Base-by-base conservation (phyloP, 1,139 yeast genomes). In the Lodderomyces beijingensis region DNA sequence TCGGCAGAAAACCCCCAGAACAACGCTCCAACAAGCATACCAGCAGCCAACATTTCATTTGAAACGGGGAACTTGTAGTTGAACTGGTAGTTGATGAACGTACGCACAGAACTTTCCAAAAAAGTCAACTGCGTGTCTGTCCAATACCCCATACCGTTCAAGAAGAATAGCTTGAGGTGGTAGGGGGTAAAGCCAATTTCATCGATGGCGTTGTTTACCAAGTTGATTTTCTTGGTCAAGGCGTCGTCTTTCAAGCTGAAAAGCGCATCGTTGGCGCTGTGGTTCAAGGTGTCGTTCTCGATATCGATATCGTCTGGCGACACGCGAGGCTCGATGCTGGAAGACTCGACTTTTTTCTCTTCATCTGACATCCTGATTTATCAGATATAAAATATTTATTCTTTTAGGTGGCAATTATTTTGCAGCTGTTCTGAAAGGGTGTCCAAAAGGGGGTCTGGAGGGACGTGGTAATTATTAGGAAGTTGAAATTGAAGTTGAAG, bases 141-240 rank as follows among this genome's bases (percentile, higher is more conserved):
- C 4, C 79, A 73, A 45, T 78, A 77, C 16, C 84, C 85, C 67
- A 76, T 68, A 10, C 84, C 84, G 38, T 71, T 73, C 23, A 74
- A 47, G 41, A 61, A 60, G 44, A 71, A 59, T 13, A 59, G 42
- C 36, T 59, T 59, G 29, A 54, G 45, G 41, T 59, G 65, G 36
- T 57, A 59, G 20, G 57, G 57, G 16, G 65, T 59, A 41, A 59
- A 58, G 1, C 65, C 65, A 38, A 59, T 59, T 37, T 59, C 62
- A 40, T 59, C 65, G 33, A 58, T 52, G 5, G 65, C 55, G 31
- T 57, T 52, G 33, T 57, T 57, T 26, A 59, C 38, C n/a, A 59
- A 44, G 22, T 45, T 47, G 50, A 59, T 54, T 34, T 59, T 59
- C 27, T 44, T 41, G 16, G 48, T 41, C 26, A 57, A 42, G 3